phyloP scores from a whole-genome alignment of 2,329 filamentous ascomycete genomes.

The Penicillium sp. region DNA sequence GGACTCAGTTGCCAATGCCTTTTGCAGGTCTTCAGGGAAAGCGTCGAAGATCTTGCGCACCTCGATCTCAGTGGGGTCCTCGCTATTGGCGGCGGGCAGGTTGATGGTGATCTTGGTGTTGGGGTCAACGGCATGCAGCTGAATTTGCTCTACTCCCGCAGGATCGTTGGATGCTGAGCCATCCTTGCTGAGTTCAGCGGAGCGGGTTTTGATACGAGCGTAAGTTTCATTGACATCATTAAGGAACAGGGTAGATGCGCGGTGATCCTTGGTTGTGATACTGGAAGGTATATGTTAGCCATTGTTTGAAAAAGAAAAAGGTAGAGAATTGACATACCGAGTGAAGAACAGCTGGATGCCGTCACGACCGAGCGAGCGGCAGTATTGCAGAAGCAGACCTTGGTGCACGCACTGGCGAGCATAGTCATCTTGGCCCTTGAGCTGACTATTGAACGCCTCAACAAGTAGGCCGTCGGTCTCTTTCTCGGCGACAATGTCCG shows the following conservation, averaged over 20 bases:
- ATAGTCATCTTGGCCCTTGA: conserved; percentile 67
- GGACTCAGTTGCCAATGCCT: conserved; percentile 82
- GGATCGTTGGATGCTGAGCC: conserved; percentile 52
- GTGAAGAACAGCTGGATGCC: conserved; percentile 94
- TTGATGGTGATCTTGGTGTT: conserved; percentile 87
- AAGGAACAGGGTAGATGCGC: conserved; percentile 85
- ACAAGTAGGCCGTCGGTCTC: conserved; percentile 90
- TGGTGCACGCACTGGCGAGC: conserved; percentile 89
- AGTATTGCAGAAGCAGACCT: conserved; percentile 90
- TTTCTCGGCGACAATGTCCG: conserved; percentile 73
- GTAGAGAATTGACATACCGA: conserved; percentile 50
- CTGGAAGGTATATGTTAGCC: conserved; percentile 31
- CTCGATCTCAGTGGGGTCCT: conserved; percentile 61
- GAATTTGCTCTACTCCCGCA: conserved; percentile 87
- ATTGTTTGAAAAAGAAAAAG: not conserved
- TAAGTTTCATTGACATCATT: conserved; percentile 93
- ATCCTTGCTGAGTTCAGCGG: conserved; percentile 68
- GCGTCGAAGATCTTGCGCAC: conserved; percentile 76
- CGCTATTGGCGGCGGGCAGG: conserved; percentile 68
- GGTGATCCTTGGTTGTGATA: conserved; percentile 83
- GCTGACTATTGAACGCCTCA: conserved; percentile 84
- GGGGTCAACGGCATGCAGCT: conserved; percentile 93
- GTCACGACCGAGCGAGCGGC: conserved; percentile 81
- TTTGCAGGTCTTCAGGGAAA: conserved; percentile 78
- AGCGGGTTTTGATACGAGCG: conserved; percentile 72